Base-by-base conservation (phyloP, 2,329 filamentous ascomycete genomes). In the Curvularia hawaiiensis region DNA sequence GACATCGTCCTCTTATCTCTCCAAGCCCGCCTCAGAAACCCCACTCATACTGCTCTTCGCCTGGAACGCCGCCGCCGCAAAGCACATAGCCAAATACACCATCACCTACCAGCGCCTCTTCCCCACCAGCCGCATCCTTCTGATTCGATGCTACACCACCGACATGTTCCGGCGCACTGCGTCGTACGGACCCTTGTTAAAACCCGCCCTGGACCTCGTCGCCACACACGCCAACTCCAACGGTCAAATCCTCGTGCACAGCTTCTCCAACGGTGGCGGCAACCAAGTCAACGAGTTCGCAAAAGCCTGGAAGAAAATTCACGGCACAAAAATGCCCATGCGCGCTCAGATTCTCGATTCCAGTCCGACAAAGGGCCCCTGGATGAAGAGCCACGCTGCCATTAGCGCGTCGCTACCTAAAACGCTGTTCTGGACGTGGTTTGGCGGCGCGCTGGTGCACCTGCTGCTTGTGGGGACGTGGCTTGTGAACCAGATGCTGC, bases 41-140 rank as follows among this genome's bases (percentile, higher is more conserved):
- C 69, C 70, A 0, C 63, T 77, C 2, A 66, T 77, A 24, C 48
- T 77, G 1, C 51, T 77, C 14, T 74, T 70, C 52, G 56, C 72
- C 1, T 77, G 75, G 75, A 75, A 74, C 51, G 72, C 65, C 4
- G 75, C 74, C 9, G 70, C 67, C 5, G 56, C 69, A 50, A 73
- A 73, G 31, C 72, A 77, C 58, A 75, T 77, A 9, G 71, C 71
- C 11, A 77, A 77, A 60, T 77, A 77, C 60, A 75, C 70, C 6
- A 48, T 64, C 16, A 49, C 63, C 2, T 76, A 77, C 62, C 66
- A 64, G 24, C 57, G 55, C 11, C 66, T 74, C 3, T 76, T 75
- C 48, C 72, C 74, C 3, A 60, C 50, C n/a, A 64, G 71, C 3
- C 65, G 62, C 11, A 72, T 77, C 50, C 10, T 77, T 5, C 65